Percentiles rank a stretch among this genome's conserved stretches.
Conservation (phyloP, 2,329 filamentous ascomycete species). For the Fusarium anguioides region DNA sequence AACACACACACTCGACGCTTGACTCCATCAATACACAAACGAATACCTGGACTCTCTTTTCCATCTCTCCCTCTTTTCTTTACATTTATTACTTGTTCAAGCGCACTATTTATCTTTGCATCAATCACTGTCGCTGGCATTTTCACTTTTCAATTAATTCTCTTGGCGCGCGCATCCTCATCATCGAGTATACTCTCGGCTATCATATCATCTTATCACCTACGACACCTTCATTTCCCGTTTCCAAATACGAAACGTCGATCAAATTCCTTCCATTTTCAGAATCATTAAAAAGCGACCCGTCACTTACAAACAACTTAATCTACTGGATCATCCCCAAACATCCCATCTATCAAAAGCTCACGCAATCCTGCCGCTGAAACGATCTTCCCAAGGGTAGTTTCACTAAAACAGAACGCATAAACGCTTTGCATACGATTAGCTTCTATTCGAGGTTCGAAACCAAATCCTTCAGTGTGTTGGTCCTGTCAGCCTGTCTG, state of each 20-base stretch:
- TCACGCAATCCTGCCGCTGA: slow-evolving; percentile 1
- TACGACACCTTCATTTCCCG: slow-evolving; percentile 24
- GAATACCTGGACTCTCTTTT: slow-evolving; percentile 23
- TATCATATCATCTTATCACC: slow-evolving; percentile 7
- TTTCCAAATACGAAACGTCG: slow-evolving; percentile 7
- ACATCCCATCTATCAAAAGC: not conserved
- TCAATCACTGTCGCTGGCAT: not conserved
- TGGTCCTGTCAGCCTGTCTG: slow-evolving; percentile 25
- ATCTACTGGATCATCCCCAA: slow-evolving; percentile 8
- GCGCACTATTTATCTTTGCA: not conserved
- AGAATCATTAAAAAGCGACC: not conserved
- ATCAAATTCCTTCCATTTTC: slow-evolving; percentile 24
- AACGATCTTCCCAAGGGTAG: slow-evolving; percentile 19
- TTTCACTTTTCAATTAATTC: slow-evolving; percentile 1
- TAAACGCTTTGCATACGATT: slow-evolving; percentile 3
- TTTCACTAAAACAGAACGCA: slow-evolving; percentile 29
- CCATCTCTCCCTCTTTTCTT: not conserved
- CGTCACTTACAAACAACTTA: slow-evolving; percentile 1
- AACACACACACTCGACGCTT: not conserved
- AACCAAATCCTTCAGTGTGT: slow-evolving; percentile 20
- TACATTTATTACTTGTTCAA: slow-evolving; percentile 2
- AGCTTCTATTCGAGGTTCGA: slow-evolving; percentile 5
- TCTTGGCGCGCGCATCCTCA: slow-evolving; percentile 5
- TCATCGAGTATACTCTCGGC: slow-evolving; percentile 1
- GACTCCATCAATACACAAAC: slow-evolving; percentile 6